A percentile compares a stretch with the other conserved stretches of the same genome.
Evolutionary conservation across 1,139 yeast species (phyloP).

Genomic region (Blastobotrys apis): DNA sequence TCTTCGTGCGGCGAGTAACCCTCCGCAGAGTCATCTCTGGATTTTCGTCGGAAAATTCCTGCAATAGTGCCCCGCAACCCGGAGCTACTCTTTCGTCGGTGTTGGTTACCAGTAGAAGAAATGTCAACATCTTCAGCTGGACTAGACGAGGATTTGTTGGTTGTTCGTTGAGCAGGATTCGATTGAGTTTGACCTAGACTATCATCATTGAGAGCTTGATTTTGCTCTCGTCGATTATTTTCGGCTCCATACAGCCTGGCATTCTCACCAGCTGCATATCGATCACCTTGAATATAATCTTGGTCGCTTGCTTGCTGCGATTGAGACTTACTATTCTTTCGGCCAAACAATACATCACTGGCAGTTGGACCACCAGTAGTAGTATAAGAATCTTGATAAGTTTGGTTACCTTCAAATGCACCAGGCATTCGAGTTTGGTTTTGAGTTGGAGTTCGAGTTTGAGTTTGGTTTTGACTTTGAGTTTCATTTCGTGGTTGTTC

Average conservation of each 20-base stretch:
- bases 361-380: background rate
- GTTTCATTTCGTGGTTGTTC: background rate
- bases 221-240: background rate
- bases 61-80: conserved; percentile 7
- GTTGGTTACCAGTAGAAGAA: background rate
- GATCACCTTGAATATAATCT: conserved; percentile 1
- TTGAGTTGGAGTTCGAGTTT: background rate
- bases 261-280: conserved; percentile 2
- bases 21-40: too few relatives aligned
- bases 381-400: background rate
- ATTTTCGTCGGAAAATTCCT: conserved; percentile 10
- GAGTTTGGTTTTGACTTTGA: background rate
- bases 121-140: background rate
- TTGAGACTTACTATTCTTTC: background rate
- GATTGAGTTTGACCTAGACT: background rate
- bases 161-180: background rate
- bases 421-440: background rate
- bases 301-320: background rate
- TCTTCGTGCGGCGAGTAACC: too few relatives aligned
- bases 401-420: background rate
- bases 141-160: background rate
- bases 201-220: background rate
- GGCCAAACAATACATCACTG: background rate
- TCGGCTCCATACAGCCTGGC: too few relatives aligned
- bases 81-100: conserved; percentile 2